Base-by-base conservation (phyloP, 2,329 filamentous ascomycete species). In the Aureobasidium mangrovei region DNA sequence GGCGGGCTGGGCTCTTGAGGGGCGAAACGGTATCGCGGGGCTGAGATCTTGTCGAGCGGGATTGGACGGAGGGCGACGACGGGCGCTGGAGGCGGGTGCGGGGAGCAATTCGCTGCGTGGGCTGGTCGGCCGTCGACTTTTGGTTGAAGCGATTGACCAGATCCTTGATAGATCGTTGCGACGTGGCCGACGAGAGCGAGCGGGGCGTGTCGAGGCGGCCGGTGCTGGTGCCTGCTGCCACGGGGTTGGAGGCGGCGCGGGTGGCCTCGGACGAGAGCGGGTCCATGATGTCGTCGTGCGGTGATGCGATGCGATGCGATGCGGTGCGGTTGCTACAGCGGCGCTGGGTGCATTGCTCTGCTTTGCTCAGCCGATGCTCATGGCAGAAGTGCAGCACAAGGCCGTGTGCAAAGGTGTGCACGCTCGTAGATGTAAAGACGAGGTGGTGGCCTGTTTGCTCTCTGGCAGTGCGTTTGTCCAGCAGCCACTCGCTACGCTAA, bases 61-160 rank as follows among this genome's bases (percentile, higher is more conserved):
- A 10, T 31, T 33, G 31, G 6, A 5, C 42, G n/a, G 40, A 26
- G 33, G 49, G 49, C 31, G 49, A 53, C 35, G 32, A 31, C 10
- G 32, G 31, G 32, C 39, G 49, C 40, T 53, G 49, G 26, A 53
- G 31, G 32, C 40, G 49, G 3, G 49, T 36, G 12, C 31, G 49
- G 24, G 48, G 39, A 18, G 31, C 48, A 12, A 10, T 10, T 38
- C 10, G 31, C 7, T 12, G 32, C 12, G 49, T 24, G 10, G 54
- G 53, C 7, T 48, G 36, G 29, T 51, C 47, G 3, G 41, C 35
- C 4, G 38, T 55, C 5, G 58, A 60, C 32, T 58, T 56, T 64
- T 84, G 81, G 68, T 91, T 86, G 70, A 91, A 93, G 53, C 80
- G 83, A 69, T 84, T 88, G 63, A 87, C 83, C 58, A 93, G 75